Evolutionary conservation across 805 yeast genomes (phyloP), one percentile per base, ranked within the genome.

Genomic region (Scheffersomyces ergatensis): DNA sequence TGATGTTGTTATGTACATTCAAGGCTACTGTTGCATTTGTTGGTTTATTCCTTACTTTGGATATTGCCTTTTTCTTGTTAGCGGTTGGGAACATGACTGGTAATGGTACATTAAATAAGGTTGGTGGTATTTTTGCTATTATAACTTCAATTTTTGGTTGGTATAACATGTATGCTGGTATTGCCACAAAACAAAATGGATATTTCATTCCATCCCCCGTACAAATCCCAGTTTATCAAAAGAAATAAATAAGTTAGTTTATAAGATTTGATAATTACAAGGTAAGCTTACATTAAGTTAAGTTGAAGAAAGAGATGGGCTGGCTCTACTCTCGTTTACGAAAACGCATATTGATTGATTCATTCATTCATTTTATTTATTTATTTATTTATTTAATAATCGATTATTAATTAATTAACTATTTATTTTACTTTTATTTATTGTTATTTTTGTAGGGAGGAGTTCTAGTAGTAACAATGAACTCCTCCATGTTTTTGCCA

Each of bases 1-100:
- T 79, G 45, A 49, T 83, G 39, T 48, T 72, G 17, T 34, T 78
- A 27, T 72, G 80, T 50, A 82, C 87, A 3, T 50, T 79, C 53
- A 75, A 82, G 49, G 78, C 89, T 4, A 83, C 89, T 2, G 70
- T 80, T 14, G 81, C 83, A 37, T 78, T 83, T 65, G 77, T 80
- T 49, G 46, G 68, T 2, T 66, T 83, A 49, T 80, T 82, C 53
- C 67, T 77, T 27, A 64, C 79, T 43, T 65, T 82, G 45, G 80
- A 75, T 54, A 34, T 77, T 39, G 80, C 85, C 9, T 76, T 82
- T 50, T 54, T 80, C 45, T 63, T 80, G 33, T 63, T 83, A 34
- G 64, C 78, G 0, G 67, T 72, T 36, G 81, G 79, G 16, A 72
- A 77, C 39, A 72, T 82, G 45, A 51, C 75, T 1, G 72, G 72